phyloP scores from a whole-genome alignment of 2,329 filamentous ascomycete species.

The Talaromyces amestolkiae region DNA sequence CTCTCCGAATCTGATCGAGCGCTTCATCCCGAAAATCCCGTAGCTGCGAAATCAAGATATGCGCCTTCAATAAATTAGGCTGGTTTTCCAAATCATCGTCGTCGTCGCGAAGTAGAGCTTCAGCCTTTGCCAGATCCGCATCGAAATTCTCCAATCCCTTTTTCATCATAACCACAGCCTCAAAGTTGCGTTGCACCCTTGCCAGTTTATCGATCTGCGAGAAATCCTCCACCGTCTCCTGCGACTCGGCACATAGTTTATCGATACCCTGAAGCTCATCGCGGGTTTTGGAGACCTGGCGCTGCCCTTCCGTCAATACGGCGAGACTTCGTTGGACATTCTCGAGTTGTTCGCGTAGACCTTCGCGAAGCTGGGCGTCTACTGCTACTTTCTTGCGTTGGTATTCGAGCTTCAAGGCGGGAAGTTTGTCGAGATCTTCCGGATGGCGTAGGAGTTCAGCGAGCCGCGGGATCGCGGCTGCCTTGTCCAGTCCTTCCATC shows the following conservation, averaged over 20 bases:
- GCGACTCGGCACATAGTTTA: conserved; percentile 92
- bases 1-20: conserved; percentile 87
- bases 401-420: conserved; percentile 85
- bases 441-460: conserved; percentile 91
- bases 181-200: conserved; percentile 80
- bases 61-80: conserved; percentile 82
- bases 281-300: conserved; percentile 87
- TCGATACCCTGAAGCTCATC: conserved; percentile 99
- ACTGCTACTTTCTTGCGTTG: conserved; percentile 88
- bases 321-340: conserved; percentile 91
- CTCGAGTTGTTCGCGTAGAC: conserved; percentile 87
- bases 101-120: conserved; percentile 76
- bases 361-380: conserved; percentile 83
- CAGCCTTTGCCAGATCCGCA: conserved; percentile 70
- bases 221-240: conserved; percentile 97
- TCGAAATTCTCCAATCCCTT: conserved; percentile 85
- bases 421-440: conserved; percentile 96
- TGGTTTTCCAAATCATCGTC: conserved; percentile 84
- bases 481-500: conserved; percentile 55
- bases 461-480: conserved; percentile 68
- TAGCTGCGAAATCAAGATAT: conserved; percentile 88
- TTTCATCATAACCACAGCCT: conserved; percentile 90
- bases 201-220: conserved; percentile 68
- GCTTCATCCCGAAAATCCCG: conserved; percentile 94
- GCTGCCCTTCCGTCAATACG: conserved; percentile 83